Percentiles rank a stretch among this genome's conserved stretches.
phyloP scores from a whole-genome alignment of 1,284 basidiomycete genomes.

The Marasmius oreades region DNA sequence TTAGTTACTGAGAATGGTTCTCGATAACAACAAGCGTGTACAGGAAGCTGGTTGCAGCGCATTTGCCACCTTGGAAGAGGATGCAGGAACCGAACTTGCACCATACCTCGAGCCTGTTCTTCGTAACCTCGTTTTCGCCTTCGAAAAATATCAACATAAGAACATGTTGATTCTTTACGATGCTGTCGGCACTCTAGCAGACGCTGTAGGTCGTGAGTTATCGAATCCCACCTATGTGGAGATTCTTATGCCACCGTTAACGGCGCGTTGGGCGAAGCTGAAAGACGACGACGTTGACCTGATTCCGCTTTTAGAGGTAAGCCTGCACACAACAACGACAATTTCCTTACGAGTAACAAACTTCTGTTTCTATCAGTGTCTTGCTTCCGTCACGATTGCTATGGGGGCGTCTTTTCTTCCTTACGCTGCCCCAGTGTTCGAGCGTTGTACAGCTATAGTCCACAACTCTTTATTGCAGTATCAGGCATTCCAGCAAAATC shows the following conservation, averaged over 20 bases:
- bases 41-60: slow-evolving; percentile 99
- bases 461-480: slow-evolving; percentile 81
- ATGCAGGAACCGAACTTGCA: slow-evolving; percentile 85
- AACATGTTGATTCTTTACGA: slow-evolving; percentile 99
- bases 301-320: slow-evolving; percentile 91
- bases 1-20: slow-evolving; percentile 93
- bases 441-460: slow-evolving; percentile 88
- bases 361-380: slow-evolving; percentile 58
- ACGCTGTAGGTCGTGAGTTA: slow-evolving; percentile 89
- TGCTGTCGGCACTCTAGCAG: slow-evolving; percentile 95
- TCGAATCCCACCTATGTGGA: slow-evolving; percentile 88
- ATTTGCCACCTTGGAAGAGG: slow-evolving; percentile 98
- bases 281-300: slow-evolving; percentile 91
- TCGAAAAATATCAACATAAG: slow-evolving; percentile 99
- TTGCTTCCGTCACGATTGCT: slow-evolving; percentile 96
- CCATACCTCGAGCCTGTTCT: slow-evolving; percentile 96
- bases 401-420: slow-evolving; percentile 90
- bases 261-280: slow-evolving; percentile 85
- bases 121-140: slow-evolving; percentile 92
- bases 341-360: background rate
- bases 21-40: slow-evolving; percentile 98
- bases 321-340: slow-evolving; percentile 10
- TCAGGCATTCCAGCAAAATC: slow-evolving; percentile 79
- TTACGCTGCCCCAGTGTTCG: slow-evolving; percentile 90
- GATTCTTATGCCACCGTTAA: slow-evolving; percentile 94